A percentile compares a stretch with the other conserved stretches of the same genome.
phyloP scores from a whole-genome alignment of 2,329 filamentous ascomycete species.

The Tolypocladium nubicola region DNA sequence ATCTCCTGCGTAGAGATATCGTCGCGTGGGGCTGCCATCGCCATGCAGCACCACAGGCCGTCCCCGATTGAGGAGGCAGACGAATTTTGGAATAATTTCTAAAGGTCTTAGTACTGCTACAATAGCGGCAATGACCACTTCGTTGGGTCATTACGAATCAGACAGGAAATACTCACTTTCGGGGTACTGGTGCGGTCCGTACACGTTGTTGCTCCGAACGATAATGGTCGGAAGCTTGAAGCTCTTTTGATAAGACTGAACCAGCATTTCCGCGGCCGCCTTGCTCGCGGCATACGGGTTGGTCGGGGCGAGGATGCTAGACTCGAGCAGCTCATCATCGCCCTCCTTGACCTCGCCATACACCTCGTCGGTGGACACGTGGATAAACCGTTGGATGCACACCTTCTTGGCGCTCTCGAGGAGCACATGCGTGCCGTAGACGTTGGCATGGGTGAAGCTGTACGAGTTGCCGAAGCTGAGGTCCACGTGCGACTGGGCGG shows the following conservation, averaged over 20 bases:
- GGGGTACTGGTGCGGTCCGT: slow-evolving; percentile 74
- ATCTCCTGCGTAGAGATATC: slow-evolving; percentile 71
- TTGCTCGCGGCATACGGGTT: slow-evolving; percentile 78
- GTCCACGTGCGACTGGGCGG: slow-evolving; percentile 78
- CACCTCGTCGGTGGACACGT: slow-evolving; percentile 78
- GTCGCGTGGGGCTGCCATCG: slow-evolving; percentile 61
- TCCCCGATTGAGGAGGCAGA: slow-evolving; percentile 55
- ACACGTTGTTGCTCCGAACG: slow-evolving; percentile 75
- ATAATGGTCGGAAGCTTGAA: slow-evolving; percentile 74
- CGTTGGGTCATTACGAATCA: slow-evolving; percentile 1
- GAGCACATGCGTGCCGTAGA: slow-evolving; percentile 74
- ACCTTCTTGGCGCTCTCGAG: slow-evolving; percentile 67
- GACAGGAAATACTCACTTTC: slow-evolving; percentile 49
- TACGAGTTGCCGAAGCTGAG: slow-evolving; percentile 76
- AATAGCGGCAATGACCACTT: not conserved
- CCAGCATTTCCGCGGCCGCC: slow-evolving; percentile 73
- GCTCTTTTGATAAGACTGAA: slow-evolving; percentile 77
- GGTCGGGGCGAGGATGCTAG: slow-evolving; percentile 65
- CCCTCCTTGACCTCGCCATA: slow-evolving; percentile 70
- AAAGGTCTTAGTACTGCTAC: not conserved
- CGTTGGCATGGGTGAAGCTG: slow-evolving; percentile 71
- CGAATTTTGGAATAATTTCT: slow-evolving; percentile 78
- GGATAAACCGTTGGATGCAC: slow-evolving; percentile 62
- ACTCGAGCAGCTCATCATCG: slow-evolving; percentile 61
- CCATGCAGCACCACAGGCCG: slow-evolving; percentile 65